A percentile compares a stretch with the other conserved stretches of the same genome.
phyloP scores from a whole-genome alignment of 208 protist species.

The Trypanosoma cruzi region DNA sequence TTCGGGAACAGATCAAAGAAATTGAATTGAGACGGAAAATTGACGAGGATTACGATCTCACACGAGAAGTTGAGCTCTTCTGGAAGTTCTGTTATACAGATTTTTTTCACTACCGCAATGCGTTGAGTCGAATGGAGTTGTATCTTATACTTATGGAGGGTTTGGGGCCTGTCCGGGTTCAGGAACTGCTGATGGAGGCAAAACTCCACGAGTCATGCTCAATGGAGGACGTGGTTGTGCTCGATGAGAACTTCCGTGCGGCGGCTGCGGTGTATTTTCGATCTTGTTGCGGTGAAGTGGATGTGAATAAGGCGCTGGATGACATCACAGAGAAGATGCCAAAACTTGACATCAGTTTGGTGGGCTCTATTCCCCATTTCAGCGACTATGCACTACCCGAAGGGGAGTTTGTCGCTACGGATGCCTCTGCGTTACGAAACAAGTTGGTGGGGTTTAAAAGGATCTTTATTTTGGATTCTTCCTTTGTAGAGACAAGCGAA shows the following conservation, averaged over 20 bases:
- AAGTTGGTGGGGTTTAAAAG: constrained; percentile 36
- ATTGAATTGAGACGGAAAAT: constrained; percentile 42
- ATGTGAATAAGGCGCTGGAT: constrained; percentile 62
- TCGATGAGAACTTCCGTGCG: constrained; percentile 59
- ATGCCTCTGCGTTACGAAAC: constrained; percentile 37
- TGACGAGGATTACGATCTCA: constrained; percentile 56
- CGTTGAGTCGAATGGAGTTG: constrained; percentile 45
- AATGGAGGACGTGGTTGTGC: constrained; percentile 57
- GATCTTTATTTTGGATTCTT: constrained; percentile 82
- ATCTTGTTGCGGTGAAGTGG: constrained; percentile 24
- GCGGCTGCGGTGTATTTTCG: constrained; percentile 49
- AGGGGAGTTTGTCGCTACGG: constrained; percentile 61
- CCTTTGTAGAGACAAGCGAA: constrained; percentile 84
- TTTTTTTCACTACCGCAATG: constrained; percentile 82
- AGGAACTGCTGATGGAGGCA: constrained; percentile 55
- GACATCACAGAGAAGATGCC: constrained; percentile 65
- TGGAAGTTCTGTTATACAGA: constrained; percentile 86
- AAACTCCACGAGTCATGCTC: constrained; percentile 17
- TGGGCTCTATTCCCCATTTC: constrained; percentile 74
- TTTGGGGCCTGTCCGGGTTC: constrained; percentile 42
- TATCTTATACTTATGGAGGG: constrained; percentile 63
- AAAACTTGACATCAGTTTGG: constrained; percentile 74
- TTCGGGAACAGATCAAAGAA: constrained; percentile 62
- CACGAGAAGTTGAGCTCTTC: constrained; percentile 70
- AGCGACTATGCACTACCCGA: constrained; percentile 54